phyloP scores from a whole-genome alignment of 2,329 filamentous ascomycete genomes.

The Talaromyces rugulosus region DNA sequence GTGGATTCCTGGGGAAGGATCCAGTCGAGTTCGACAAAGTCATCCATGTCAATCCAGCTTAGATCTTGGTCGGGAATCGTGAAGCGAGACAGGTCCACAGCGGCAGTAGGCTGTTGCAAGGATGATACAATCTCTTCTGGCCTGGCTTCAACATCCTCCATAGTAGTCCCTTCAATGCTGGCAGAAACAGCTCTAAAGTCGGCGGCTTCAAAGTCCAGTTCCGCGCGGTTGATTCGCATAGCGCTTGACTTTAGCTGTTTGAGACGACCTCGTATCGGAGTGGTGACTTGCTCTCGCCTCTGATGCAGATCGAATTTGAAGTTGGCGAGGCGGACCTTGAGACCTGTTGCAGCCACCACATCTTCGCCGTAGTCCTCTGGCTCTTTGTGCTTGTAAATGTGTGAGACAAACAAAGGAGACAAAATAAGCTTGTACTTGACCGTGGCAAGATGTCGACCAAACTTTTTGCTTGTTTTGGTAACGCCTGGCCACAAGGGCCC shows the following conservation, averaged over 20 bases:
- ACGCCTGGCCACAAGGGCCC: constrained; percentile 85
- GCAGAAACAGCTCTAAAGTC: constrained; percentile 93
- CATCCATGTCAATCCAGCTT: constrained; percentile 98
- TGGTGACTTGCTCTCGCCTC: constrained; percentile 85
- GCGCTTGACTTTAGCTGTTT: constrained; percentile 78
- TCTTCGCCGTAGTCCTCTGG: constrained; percentile 76
- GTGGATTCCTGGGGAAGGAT: constrained; percentile 85
- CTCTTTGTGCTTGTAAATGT: constrained; percentile 98
- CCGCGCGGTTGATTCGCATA: constrained; percentile 93
- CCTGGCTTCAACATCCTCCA: constrained; percentile 64
- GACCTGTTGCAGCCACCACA: constrained; percentile 84
- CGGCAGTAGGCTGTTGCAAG: constrained; percentile 49
- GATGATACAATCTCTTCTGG: constrained; percentile 56
- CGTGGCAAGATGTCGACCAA: constrained; percentile 92
- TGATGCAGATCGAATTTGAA: constrained; percentile 97
- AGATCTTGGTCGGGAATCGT: constrained; percentile 93
- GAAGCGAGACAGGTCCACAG: constrained; percentile 73
- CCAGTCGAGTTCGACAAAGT: constrained; percentile 98
- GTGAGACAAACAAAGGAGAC: constrained; percentile 88
- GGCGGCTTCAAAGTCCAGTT: constrained; percentile 84
- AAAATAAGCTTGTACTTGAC: constrained; percentile 96
- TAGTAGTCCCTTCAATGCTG: constrained; percentile 74
- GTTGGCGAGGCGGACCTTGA: constrained; percentile 93
- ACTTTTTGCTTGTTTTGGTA: constrained; percentile 98
- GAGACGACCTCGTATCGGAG: constrained; percentile 69